Percentiles rank a stretch among this genome's conserved stretches.
phyloP scores from a whole-genome alignment of 257 asterid species.

The Prunella vulgaris region DNA sequence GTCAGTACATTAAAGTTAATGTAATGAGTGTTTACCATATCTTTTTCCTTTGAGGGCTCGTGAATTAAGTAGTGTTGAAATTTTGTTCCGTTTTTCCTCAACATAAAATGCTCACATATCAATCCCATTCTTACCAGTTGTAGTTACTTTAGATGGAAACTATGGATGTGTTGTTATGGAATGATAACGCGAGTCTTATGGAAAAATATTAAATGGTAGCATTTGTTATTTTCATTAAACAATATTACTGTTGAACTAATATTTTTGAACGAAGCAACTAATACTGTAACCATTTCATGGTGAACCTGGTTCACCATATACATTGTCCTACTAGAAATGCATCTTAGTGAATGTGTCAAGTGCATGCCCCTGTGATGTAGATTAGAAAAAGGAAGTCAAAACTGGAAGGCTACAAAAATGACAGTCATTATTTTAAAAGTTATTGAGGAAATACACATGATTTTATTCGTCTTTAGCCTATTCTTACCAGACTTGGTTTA shows the following conservation, averaged over 20 bases:
- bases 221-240: too few relatives aligned
- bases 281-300: too few relatives aligned
- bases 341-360: background rate
- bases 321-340: too few relatives aligned
- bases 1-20: background rate
- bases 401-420: background rate
- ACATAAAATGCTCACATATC: background rate
- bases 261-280: too few relatives aligned
- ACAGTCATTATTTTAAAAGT: background rate
- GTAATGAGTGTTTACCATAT: background rate
- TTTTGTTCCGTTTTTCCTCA: background rate
- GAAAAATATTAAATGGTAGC: background rate
- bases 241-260: background rate
- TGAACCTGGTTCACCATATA: background rate
- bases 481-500: slow-evolving; percentile 3
- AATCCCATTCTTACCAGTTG: background rate
- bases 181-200: background rate
- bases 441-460: background rate
- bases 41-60: background rate
- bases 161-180: background rate
- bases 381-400: background rate
- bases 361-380: background rate
- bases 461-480: background rate
- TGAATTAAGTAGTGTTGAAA: background rate
- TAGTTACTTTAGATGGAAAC: background rate